Evolutionary conservation across 2,329 filamentous ascomycete genomes (phyloP), one percentile per base, ranked within the genome.

Genomic region (Aspergillus niger): DNA sequence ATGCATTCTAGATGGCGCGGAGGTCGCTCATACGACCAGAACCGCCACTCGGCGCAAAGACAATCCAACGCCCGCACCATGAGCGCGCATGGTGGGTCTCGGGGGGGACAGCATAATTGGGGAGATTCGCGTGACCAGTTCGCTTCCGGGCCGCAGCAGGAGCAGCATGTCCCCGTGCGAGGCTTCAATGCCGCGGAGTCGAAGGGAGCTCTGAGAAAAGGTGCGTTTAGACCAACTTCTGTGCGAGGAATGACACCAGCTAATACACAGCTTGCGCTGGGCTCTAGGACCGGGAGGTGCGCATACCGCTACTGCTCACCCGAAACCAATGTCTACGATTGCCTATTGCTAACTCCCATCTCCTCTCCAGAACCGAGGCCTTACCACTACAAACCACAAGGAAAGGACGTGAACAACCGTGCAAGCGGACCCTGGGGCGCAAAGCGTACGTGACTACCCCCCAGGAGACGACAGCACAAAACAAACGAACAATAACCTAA

Each of bases 111-210:
- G 41, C 67, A 65, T 60, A 63, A 69, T 24, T 76, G 74, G 76
- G 63, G 66, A 30, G 66, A 66, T 54, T 64, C 69, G 38, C 64
- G 64, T 28, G 71, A 69, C 44, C 64, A 69, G 57, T 51, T 52
- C 36, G 38, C 60, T 24, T 56, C 63, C 20, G 63, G 63, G 17
- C 65, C 59, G 53, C 50, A 67, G 32, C 70, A 75, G 61, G 77
- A 79, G 17, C 75, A 76, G 54, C 77, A 80, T 69, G 68, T 75
- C 38, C 72, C 79, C n/a, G 75, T 80, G 24, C 70, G 70, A 22
- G 75, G 72, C 5, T 81, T 81, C 70, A 81, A 82, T 66, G 70
- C 75, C 15, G 65, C 69, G 7, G 80, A 81, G 62, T 70, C 74
- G 30, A 79, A 79, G 64, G 72, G 69, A 44, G 69, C 73, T 59